These are phyloP conservation scores for Dictyostelium purpureum DNA, from an alignment of 78 protist genomes.

Conservation along the genomic window DNA sequence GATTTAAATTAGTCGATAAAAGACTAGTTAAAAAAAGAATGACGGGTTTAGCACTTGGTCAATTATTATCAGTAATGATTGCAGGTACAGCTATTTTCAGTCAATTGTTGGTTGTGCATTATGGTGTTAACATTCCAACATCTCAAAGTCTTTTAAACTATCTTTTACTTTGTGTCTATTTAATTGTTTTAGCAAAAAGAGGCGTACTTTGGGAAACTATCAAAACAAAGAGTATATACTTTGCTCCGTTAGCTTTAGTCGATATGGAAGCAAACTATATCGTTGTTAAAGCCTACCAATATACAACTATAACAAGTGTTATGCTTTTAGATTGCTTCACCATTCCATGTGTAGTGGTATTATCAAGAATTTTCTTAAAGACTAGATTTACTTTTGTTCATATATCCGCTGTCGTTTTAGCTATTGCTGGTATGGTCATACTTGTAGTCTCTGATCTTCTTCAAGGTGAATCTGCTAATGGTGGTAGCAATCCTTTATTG, in stretches of 20 bases:
- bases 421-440: conserved; percentile 78
- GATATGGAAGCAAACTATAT: conserved; percentile 93
- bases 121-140: conserved; percentile 79
- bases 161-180: conserved; percentile 44
- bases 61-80: conserved; percentile 73
- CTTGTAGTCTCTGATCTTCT: conserved; percentile 68
- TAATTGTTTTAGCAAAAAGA: conserved; percentile 9
- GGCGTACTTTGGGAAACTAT: conserved; percentile 46
- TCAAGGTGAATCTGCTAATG: conserved; percentile 48
- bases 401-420: conserved; percentile 55
- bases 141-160: conserved; percentile 81
- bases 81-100: conserved; percentile 83
- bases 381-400: conserved; percentile 67
- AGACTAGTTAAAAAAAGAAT: conserved; percentile 14
- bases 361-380: conserved; percentile 72
- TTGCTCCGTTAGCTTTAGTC: conserved; percentile 73
- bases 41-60: conserved; percentile 80
- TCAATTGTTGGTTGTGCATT: conserved; percentile 21
- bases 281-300: conserved; percentile 85
- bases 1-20: conserved; percentile 42
- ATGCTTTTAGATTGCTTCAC: conserved; percentile 87
- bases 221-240: conserved; percentile 34
- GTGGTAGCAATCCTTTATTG: conserved; percentile 55
- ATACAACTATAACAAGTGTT: conserved; percentile 77
- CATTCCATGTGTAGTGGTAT: conserved; percentile 82